Percentiles rank a stretch among this genome's conserved stretches.
phyloP scores from a whole-genome alignment of 1,139 yeast genomes.

The Pichia sp. region DNA sequence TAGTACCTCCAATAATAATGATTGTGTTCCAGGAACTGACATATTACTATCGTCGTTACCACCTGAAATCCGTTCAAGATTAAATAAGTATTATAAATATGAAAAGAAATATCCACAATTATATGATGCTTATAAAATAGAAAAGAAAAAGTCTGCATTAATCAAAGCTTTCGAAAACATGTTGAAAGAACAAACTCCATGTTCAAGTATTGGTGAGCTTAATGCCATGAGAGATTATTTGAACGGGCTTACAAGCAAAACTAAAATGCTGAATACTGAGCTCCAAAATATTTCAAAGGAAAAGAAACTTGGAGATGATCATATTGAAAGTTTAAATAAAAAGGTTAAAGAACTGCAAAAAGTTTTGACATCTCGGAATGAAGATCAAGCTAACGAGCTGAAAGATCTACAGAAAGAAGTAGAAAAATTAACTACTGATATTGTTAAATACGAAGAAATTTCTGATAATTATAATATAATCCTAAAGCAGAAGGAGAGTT shows the following conservation, averaged over 20 bases:
- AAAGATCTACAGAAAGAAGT: constrained; percentile 8
- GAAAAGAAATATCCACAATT: constrained; percentile 84
- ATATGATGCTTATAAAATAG: constrained; percentile 76
- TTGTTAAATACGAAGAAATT: neutral
- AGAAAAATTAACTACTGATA: constrained; percentile 10
- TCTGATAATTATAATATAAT: constrained; percentile 8
- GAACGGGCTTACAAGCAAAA: constrained; percentile 55
- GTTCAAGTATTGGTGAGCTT: constrained; percentile 66
- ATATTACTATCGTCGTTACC: constrained; percentile 33
- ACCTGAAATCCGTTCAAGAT: constrained; percentile 40
- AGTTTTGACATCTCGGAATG: constrained; percentile 22
- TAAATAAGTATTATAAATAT: constrained; percentile 76
- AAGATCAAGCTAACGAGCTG: constrained; percentile 14
- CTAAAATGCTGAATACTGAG: constrained; percentile 47
- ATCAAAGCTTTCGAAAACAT: constrained; percentile 64
- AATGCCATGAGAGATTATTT: constrained; percentile 66
- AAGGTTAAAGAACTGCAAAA: constrained; percentile 20
- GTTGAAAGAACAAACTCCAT: constrained; percentile 75
- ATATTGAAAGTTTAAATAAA: constrained; percentile 12
- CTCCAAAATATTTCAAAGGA: constrained; percentile 28
- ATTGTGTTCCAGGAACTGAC: constrained; percentile 30
- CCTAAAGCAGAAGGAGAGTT: constrained; percentile 7
- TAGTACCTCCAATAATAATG: neutral
- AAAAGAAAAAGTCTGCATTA: constrained; percentile 61
- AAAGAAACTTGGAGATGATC: constrained; percentile 21